Evolutionary conservation across 352 stramenopile species (phyloP).

Genomic region (Globisporangium mamillatum): DNA sequence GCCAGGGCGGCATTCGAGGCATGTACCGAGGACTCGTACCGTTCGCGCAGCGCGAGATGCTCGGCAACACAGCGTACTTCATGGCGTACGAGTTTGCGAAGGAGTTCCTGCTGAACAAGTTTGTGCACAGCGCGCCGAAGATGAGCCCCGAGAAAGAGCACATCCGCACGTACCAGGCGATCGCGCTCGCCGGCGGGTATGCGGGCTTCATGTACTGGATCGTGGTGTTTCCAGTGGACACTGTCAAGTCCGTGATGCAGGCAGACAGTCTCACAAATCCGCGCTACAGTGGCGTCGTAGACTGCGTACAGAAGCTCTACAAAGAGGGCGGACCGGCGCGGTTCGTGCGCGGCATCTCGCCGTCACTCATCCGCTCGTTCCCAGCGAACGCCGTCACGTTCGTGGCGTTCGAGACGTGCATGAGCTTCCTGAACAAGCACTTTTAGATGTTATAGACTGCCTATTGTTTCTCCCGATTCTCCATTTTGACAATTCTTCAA

Average conservation of each 20-base stretch:
- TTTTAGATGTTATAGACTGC: conserved; percentile 39
- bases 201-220: conserved; percentile 86
- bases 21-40: conserved; percentile 75
- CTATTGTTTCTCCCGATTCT: not conserved
- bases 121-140: conserved; percentile 33
- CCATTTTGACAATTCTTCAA: not conserved
- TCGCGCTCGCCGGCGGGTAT: conserved; percentile 65
- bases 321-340: conserved; percentile 52
- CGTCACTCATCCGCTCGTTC: conserved; percentile 72
- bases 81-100: conserved; percentile 79
- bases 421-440: conserved; percentile 70
- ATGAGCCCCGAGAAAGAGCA: conserved; percentile 54
- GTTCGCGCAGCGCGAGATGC: conserved; percentile 70
- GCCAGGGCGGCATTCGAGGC: conserved; percentile 52
- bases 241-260: conserved; percentile 83
- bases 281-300: conserved; percentile 62
- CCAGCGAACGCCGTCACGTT: conserved; percentile 85
- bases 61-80: conserved; percentile 85
- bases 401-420: conserved; percentile 78
- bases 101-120: conserved; percentile 52
- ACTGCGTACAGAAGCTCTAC: conserved; percentile 70
- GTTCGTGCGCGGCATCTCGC: conserved; percentile 83
- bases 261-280: conserved; percentile 70
- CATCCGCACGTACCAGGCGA: conserved; percentile 70
- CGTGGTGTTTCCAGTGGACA: conserved; percentile 78